Evolutionary conservation across 345 rosid species (phyloP), one percentile per base, ranked within the genome.

Genomic region (Ailanthus altissimus): DNA sequence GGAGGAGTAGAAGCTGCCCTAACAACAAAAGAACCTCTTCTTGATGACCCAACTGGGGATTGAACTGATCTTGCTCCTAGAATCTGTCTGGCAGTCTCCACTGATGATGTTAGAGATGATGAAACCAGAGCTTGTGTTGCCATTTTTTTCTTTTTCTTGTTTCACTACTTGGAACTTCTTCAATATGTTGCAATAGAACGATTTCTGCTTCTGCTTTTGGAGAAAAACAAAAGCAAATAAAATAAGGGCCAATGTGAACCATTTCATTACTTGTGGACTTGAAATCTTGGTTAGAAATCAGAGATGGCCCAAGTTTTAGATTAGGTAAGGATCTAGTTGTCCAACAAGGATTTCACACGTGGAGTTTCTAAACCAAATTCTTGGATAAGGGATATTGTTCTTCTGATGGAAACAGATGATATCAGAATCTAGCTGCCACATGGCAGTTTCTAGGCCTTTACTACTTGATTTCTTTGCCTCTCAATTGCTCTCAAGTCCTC

Each of bases 111-210:
- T 8, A 93, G 91, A 58, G 97, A 90, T 50, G 97, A 90, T 43
- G 99, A 93, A n/a, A 93, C 86, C 42, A 93, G 90, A 57, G 97
- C 97, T 78, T 93, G 99, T 72, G 98, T 79, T 76, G 97, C 99
- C 97, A 93, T 91, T 59, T 78, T 66, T 60, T 68, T 51, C 58
- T 54, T 65, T 70, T 63, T 50, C 51, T 9, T 4, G 28, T 12
- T 4, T 26, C 14, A 32, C 10, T 64, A 5, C 21, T 6, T 6
- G 50, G 9, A 32, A 45, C 21, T 28, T 23, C 32, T 14, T 5
- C 11, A 32, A 32, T 32, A 32, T 32, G 1, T 15, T 16, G 5
- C n/a, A 15, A 51, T 18, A 51, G 15, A 51, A 51, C 56, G 16
- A 1, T 5, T 25, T 23, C 12, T 65, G 70, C 66, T 58, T 67